A percentile compares a stretch with the other conserved stretches of the same genome.
Conservation (phyloP, 148 eudicot genomes). For the Camellia granthamiana region DNA sequence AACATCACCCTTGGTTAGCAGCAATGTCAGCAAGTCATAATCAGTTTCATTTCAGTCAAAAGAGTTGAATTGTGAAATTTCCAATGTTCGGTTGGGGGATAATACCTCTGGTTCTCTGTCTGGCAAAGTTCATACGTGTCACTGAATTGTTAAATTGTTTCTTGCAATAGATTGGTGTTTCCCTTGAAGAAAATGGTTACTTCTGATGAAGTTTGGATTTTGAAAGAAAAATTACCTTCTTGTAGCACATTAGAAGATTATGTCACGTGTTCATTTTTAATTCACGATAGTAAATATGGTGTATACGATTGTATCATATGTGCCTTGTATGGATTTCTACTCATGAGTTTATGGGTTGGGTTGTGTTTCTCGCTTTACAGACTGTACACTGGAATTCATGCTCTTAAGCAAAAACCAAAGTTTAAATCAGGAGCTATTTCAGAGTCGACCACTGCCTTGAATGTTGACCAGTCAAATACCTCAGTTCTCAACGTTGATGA, state of each 20-base stretch:
- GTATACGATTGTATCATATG: not conserved
- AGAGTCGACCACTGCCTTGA: slow-evolving; percentile 69
- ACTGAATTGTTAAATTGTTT: not conserved
- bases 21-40: not conserved
- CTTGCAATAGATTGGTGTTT: not conserved
- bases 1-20: not conserved
- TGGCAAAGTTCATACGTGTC: no score
- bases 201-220: not conserved
- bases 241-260: no score
- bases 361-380: slow-evolving; percentile 28
- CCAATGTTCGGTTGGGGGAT: no score
- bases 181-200: not conserved
- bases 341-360: not conserved
- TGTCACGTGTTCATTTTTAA: not conserved
- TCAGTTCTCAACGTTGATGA: slow-evolving; percentile 46
- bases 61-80: not conserved
- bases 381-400: slow-evolving; percentile 91
- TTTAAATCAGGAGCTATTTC: slow-evolving; percentile 70
- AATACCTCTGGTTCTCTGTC: no score
- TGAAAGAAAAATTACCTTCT: not conserved
- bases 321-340: not conserved
- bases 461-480: slow-evolving; percentile 63
- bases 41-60: not conserved
- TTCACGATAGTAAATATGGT: no score
- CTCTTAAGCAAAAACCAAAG: slow-evolving; percentile 72